Conservation (phyloP, 225 moss, liverwort and hornwort genomes). For the Rhytidiadelphus loreus region DNA sequence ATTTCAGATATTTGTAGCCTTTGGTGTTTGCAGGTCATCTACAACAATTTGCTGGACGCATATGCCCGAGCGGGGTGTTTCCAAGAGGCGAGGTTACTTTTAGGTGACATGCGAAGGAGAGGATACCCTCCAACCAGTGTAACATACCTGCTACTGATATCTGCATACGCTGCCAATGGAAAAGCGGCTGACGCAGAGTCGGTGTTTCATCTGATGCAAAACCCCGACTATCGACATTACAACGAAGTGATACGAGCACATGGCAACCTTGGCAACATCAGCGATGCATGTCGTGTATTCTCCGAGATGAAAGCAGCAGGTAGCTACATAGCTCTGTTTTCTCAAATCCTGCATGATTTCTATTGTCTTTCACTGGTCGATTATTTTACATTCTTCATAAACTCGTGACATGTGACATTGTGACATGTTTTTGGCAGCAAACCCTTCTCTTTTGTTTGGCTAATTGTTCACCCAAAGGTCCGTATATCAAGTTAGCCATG, state of each 20-base stretch:
- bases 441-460: not conserved
- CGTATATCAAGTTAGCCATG: not conserved
- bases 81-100: slow-evolving; percentile 38
- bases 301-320: slow-evolving; percentile 36
- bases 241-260: slow-evolving; percentile 66
- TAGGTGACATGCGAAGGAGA: slow-evolving; percentile 41
- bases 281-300: slow-evolving; percentile 56
- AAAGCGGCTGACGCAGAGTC: slow-evolving; percentile 61
- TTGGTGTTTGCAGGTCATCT: slow-evolving; percentile 44
- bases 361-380: not conserved
- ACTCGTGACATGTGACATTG: not conserved
- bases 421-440: not conserved
- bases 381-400: not conserved
- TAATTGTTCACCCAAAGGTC: not conserved
- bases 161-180: slow-evolving; percentile 42
- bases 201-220: slow-evolving; percentile 37
- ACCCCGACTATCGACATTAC: slow-evolving; percentile 75
- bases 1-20: not conserved
- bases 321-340: not conserved
- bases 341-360: not conserved
- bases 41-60: slow-evolving; percentile 66
- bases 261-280: slow-evolving; percentile 43
- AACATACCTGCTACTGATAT: slow-evolving; percentile 66
- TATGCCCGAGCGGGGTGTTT: slow-evolving; percentile 58
- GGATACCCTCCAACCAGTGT: slow-evolving; percentile 50